These are phyloP conservation scores for Mollisia scopiformis DNA, from an alignment of 2,329 filamentous ascomycete genomes.

Conservation along the genomic window DNA sequence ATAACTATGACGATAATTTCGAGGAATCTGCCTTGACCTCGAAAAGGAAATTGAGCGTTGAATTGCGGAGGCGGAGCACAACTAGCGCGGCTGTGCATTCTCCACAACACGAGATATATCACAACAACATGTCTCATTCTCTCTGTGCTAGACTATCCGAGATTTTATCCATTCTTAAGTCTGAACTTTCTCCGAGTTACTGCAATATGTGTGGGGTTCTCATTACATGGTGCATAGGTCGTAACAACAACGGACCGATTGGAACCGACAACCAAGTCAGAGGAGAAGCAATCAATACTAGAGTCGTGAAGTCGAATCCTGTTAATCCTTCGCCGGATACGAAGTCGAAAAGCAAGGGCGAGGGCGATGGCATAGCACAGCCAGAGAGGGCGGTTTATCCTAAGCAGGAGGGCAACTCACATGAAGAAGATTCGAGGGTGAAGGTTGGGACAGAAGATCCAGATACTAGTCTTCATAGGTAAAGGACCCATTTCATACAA, in stretches of 20 bases:
- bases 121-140: not conserved
- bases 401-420: not conserved
- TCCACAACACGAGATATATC: not conserved
- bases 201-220: slow-evolving; percentile 8
- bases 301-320: slow-evolving; percentile 12
- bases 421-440: not conserved
- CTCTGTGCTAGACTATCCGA: not conserved
- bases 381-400: not conserved
- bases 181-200: not conserved
- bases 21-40: not conserved
- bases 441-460: not conserved
- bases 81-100: not conserved
- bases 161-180: not conserved
- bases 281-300: slow-evolving; percentile 11
- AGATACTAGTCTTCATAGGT: not conserved
- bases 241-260: slow-evolving; percentile 11
- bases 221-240: slow-evolving; percentile 4
- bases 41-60: not conserved
- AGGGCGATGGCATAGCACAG: not conserved
- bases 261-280: not conserved
- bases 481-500: too few relatives aligned
- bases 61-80: not conserved
- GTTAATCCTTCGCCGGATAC: not conserved
- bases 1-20: not conserved
- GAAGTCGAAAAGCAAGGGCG: not conserved